phyloP scores from a whole-genome alignment of 257 asterid genomes.

The Solanum commersonii region DNA sequence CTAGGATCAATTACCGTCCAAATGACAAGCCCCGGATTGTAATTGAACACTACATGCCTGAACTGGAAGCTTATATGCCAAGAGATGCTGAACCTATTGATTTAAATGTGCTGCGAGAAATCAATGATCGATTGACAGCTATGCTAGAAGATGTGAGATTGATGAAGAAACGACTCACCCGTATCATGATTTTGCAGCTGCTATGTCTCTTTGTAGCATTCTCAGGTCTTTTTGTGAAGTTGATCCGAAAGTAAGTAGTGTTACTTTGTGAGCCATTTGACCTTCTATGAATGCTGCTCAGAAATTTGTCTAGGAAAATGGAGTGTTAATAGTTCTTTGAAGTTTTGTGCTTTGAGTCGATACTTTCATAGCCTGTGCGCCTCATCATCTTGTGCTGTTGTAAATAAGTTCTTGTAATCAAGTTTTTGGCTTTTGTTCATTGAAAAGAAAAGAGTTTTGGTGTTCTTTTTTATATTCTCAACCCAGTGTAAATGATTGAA shows the following conservation, averaged over 20 bases:
- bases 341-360: background rate
- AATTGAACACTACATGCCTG: slow-evolving; percentile 7
- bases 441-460: background rate
- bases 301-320: background rate
- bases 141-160: slow-evolving; percentile 4
- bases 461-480: background rate
- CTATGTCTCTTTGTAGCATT: background rate
- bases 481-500: background rate
- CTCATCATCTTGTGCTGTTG: background rate
- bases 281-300: background rate
- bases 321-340: background rate
- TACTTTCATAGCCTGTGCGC: background rate
- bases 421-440: background rate
- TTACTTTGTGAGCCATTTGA: background rate
- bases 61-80: background rate
- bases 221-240: slow-evolving; percentile 2
- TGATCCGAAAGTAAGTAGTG: background rate
- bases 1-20: background rate
- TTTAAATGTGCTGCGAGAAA: background rate
- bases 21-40: slow-evolving; percentile 1
- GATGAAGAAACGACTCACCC: slow-evolving; percentile 6
- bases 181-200: background rate
- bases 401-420: background rate
- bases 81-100: slow-evolving; percentile 1
- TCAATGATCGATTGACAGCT: slow-evolving; percentile 6